Evolutionary conservation across 352 stramenopile genomes (phyloP).

Genomic region (Pelagophyceae sp.): DNA sequence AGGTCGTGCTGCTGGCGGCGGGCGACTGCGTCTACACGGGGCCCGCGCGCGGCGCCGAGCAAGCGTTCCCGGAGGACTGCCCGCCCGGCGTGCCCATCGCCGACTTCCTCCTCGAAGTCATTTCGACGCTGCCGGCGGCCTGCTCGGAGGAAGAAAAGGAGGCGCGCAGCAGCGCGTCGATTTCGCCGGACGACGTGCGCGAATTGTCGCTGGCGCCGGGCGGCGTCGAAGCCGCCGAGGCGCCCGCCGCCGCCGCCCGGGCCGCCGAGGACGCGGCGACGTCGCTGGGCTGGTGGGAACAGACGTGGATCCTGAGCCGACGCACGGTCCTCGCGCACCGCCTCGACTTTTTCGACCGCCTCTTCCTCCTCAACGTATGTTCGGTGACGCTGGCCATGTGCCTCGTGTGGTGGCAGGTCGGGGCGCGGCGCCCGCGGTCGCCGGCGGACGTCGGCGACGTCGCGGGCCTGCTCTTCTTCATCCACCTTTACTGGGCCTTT

Average conservation of each 20-base stretch:
- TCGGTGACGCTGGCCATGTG: background rate
- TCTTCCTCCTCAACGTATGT: background rate
- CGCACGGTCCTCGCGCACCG: background rate
- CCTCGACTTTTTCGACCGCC: background rate
- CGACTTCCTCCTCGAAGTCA: background rate
- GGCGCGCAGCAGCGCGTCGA: no score
- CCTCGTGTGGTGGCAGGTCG: background rate
- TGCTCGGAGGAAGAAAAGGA: background rate
- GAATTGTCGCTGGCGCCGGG: no score
- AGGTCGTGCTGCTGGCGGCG: slow-evolving; percentile 56
- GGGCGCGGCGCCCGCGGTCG: background rate
- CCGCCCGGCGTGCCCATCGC: background rate
- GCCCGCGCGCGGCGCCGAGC: background rate
- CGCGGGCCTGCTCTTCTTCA: background rate
- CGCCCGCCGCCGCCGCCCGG: no score
- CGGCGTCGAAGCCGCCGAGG: no score
- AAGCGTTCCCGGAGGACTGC: no score
- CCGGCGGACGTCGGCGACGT: background rate
- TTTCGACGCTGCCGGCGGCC: background rate
- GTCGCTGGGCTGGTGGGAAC: background rate
- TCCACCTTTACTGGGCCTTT: slow-evolving; percentile 10
- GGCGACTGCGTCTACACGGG: slow-evolving; percentile 4
- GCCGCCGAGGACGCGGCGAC: background rate
- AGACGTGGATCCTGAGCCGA: background rate
- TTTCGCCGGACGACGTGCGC: no score